A percentile compares a stretch with the other conserved stretches of the same genome.
Evolutionary conservation across 352 stramenopile genomes (phyloP).

Genomic region (Pythium vanterpoolii): DNA sequence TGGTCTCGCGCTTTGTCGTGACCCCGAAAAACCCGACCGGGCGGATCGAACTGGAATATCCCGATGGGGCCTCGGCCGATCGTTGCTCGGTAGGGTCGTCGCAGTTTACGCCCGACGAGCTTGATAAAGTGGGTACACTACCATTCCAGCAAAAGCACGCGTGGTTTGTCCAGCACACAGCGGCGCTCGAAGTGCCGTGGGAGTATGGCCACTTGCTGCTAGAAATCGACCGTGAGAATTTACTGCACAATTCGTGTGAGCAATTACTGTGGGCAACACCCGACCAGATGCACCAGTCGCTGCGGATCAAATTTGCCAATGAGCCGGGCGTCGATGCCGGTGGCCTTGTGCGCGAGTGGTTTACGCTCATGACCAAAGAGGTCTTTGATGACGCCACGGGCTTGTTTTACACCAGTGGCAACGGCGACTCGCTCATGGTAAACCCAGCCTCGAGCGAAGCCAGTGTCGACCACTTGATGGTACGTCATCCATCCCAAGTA

Average conservation of each 20-base stretch:
- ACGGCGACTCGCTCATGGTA: conserved; percentile 80
- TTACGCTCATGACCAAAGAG: conserved; percentile 87
- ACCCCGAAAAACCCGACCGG: conserved; percentile 74
- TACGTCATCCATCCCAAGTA: conserved; percentile 26
- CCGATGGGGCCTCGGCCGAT: conserved; percentile 54
- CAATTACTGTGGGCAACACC: conserved; percentile 81
- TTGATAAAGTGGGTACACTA: conserved; percentile 63
- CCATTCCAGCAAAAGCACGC: conserved; percentile 87
- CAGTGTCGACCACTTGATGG: conserved; percentile 83
- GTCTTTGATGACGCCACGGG: conserved; percentile 85
- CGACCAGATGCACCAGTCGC: conserved; percentile 82
- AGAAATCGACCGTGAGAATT: conserved; percentile 84
- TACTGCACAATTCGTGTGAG: conserved; percentile 89
- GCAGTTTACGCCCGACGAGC: conserved; percentile 63
- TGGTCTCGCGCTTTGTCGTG: conserved; percentile 73
- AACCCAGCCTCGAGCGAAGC: conserved; percentile 80
- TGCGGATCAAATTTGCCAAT: conserved; percentile 90
- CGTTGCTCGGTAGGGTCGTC: conserved; percentile 52
- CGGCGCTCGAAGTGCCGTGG: conserved; percentile 82
- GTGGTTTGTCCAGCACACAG: conserved; percentile 87
- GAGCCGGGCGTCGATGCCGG: conserved; percentile 90
- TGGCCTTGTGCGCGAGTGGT: conserved; percentile 90
- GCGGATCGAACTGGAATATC: conserved; percentile 66
- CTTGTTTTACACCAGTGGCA: conserved; percentile 74
- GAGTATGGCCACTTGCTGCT: conserved; percentile 84